phyloP scores from a whole-genome alignment of 768 basidiomycete genomes.

The Xerocomellus amylosporus region DNA sequence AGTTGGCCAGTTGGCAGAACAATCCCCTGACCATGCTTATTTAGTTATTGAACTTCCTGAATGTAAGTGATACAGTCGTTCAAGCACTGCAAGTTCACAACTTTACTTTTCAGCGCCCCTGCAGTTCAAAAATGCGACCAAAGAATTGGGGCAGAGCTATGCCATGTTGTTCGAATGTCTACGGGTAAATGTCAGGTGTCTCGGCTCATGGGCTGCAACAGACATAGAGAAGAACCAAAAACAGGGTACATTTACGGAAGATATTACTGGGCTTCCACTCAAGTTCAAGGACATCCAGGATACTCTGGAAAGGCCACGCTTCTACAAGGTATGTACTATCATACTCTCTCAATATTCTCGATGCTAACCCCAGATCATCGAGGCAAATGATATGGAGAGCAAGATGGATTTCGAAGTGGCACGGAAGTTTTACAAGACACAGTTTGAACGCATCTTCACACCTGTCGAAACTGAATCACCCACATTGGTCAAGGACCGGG shows the following conservation, averaged over 20 bases:
- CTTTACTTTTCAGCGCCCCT: no score
- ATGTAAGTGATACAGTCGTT: no score
- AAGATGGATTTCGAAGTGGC: no score
- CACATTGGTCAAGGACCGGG: neutral
- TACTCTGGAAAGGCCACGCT: neutral
- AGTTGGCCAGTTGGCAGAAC: no score
- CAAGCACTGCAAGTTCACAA: no score
- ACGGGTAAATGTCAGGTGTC: neutral
- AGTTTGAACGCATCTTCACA: neutral
- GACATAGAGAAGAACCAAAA: neutral
- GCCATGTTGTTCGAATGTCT: neutral
- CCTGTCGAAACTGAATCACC: rapidly evolving
- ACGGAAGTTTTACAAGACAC: no score
- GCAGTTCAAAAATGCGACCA: no score
- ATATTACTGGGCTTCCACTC: no score
- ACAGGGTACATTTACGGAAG: neutral
- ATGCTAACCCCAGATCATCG: no score
- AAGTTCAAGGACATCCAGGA: neutral
- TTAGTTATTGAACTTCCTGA: neutral
- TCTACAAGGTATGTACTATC: neutral
- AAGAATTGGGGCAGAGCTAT: no score
- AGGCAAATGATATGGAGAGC: no score
- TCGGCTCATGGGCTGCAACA: neutral
- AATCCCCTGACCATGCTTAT: neutral
- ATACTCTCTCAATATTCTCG: no score